A percentile compares a stretch with the other conserved stretches of the same genome.
These are phyloP conservation scores for Bertia moriformis DNA, from an alignment of 2,329 filamentous ascomycete species.

Conservation along the genomic window DNA sequence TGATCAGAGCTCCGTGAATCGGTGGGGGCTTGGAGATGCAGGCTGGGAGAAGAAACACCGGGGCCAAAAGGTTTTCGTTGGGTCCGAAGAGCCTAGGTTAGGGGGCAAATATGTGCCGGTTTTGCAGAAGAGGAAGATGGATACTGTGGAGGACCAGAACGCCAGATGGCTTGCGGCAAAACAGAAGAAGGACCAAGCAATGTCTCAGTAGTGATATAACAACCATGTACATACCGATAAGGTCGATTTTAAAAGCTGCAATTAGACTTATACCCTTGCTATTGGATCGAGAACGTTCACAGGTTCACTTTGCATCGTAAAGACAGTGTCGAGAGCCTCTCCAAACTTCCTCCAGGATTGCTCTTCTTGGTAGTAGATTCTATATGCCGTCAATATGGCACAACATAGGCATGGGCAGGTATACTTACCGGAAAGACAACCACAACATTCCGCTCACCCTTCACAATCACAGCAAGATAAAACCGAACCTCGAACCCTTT, in stretches of 20 bases:
- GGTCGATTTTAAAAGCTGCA: too few species aligned
- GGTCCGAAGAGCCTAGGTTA: neutral
- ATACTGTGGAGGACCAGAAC: neutral
- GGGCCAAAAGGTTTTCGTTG: neutral
- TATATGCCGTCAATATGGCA: constrained; percentile 9
- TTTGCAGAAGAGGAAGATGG: neutral
- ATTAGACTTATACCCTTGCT: too few species aligned
- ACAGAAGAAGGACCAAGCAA: too few species aligned
- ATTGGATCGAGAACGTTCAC: too few species aligned
- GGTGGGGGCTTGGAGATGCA: neutral
- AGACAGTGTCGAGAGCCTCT: constrained; percentile 69
- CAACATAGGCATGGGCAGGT: constrained; percentile 13
- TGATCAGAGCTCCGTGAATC: constrained; percentile 1
- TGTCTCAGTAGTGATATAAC: neutral
- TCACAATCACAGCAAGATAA: constrained; percentile 79
- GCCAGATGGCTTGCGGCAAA: neutral
- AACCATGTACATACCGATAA: too few species aligned
- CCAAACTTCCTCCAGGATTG: constrained; percentile 79
- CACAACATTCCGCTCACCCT: constrained; percentile 73
- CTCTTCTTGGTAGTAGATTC: constrained; percentile 56
- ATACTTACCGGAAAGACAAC: constrained; percentile 73
- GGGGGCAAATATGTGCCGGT: neutral
- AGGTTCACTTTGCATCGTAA: constrained; percentile 51
- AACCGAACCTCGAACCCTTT: constrained; percentile 79
- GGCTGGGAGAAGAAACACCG: neutral